phyloP scores from a whole-genome alignment of 352 stramenopile genomes.

The Globisporangium carolinianum region DNA sequence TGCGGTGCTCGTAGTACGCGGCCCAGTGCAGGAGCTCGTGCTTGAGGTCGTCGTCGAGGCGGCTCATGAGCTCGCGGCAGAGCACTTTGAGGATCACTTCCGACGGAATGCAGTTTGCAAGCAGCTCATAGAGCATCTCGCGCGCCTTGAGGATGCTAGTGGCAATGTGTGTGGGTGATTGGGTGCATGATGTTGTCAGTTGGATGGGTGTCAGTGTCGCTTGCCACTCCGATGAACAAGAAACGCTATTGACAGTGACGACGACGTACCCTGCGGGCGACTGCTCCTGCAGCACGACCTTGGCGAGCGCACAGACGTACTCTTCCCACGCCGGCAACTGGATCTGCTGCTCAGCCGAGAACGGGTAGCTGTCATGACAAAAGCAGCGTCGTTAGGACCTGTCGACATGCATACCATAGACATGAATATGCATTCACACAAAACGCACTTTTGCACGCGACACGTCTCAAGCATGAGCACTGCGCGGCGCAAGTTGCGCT shows the following conservation, averaged over 20 bases:
- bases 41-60: slow-evolving; percentile 95
- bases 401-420: neutral
- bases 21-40: slow-evolving; percentile 89
- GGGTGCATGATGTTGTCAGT: too few species aligned
- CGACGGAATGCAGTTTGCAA: slow-evolving; percentile 98
- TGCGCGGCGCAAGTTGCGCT: slow-evolving; percentile 94
- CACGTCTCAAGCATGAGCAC: slow-evolving; percentile 98
- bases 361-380: slow-evolving; percentile 62
- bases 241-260: neutral
- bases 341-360: slow-evolving; percentile 74
- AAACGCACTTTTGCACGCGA: slow-evolving; percentile 55
- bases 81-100: slow-evolving; percentile 93
- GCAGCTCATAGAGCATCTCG: slow-evolving; percentile 98
- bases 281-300: slow-evolving; percentile 94
- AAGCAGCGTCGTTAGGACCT: too few species aligned
- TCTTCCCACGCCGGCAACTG: slow-evolving; percentile 95
- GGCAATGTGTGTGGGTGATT: too few species aligned
- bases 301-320: slow-evolving; percentile 93
- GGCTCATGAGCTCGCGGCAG: slow-evolving; percentile 89
- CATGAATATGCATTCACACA: neutral
- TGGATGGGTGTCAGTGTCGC: neutral
- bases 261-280: slow-evolving; percentile 76
- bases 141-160: slow-evolving; percentile 90
- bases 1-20: slow-evolving; percentile 91
- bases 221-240: neutral